Evolutionary conservation across 2,329 filamentous ascomycete genomes (phyloP).

Genomic region (Botrytis galanthina): DNA sequence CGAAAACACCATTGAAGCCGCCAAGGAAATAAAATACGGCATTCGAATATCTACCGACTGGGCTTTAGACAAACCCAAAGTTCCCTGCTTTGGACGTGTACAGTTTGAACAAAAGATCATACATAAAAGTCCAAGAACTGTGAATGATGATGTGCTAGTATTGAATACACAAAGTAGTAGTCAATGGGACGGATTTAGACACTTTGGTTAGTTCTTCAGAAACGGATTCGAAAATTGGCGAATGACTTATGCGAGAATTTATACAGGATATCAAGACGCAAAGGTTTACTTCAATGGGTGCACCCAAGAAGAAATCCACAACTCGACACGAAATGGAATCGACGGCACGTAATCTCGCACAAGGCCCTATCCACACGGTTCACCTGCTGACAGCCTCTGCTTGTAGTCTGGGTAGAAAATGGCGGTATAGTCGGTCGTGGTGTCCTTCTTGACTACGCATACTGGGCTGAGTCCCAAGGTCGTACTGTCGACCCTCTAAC

Average conservation of each 20-base stretch:
- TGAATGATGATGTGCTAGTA: constrained; percentile 61
- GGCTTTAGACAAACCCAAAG: constrained; percentile 3
- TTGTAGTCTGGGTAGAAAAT: constrained; percentile 40
- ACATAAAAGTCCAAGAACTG: constrained; percentile 49
- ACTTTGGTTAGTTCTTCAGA: constrained; percentile 34
- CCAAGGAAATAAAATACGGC: constrained; percentile 18
- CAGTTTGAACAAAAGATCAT: constrained; percentile 54
- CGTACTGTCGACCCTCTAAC: constrained; percentile 57
- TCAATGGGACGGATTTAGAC: constrained; percentile 48
- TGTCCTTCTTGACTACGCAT: constrained; percentile 50
- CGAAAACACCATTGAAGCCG: constrained; percentile 38
- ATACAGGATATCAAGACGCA: constrained; percentile 36
- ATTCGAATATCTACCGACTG: constrained; percentile 17
- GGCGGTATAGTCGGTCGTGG: constrained; percentile 52
- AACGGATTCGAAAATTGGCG: not conserved
- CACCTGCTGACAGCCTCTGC: not conserved
- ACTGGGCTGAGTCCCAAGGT: constrained; percentile 56
- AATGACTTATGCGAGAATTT: not conserved
- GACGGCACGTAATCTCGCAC: constrained; percentile 25
- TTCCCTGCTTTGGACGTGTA: constrained; percentile 43
- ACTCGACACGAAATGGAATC: constrained; percentile 30
- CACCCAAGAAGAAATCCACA: constrained; percentile 33
- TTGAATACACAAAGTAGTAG: constrained; percentile 52
- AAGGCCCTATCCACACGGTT: not conserved
- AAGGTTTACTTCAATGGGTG: constrained; percentile 40